Base-by-base conservation (phyloP, 768 basidiomycete species). In the Boletellus ananiceps region DNA sequence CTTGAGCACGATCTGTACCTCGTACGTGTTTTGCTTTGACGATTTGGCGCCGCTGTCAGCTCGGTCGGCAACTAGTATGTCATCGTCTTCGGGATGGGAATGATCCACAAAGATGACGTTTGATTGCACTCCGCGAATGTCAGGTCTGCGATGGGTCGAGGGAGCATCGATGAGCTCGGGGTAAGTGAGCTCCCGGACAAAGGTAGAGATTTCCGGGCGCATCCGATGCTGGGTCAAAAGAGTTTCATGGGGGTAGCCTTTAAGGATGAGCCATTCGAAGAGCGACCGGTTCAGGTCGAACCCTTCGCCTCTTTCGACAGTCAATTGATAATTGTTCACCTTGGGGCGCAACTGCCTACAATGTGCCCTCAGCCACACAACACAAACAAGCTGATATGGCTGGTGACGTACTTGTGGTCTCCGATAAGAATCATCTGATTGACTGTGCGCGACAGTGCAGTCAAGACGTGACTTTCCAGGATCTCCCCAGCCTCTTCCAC, bases 401-500 rank as follows among this genome's bases (percentile, higher is more conserved):
- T 32, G 40, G 41, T 36, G 15, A 50, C 58, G 8, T 65, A 86
- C 84, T 86, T 80, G 19, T 86, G 85, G 56, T 87, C 85, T 0
- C 85, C 85, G 21, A 87, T 87, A 14, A 87, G 69, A 51, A 86
- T 78, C 46, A 86, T 60, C 29, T 85, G 82, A 5, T 71, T 78
- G 1, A 69, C 54, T 8, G 52, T 49, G 0, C 76, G 72, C 0
- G 76, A 75, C n/a, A 86, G 62, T 0, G 85, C 77, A 0, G 82
- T 84, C 39, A 87, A 52, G 23, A 85, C 65, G 55, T 87, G 85
- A 49, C 80, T 81, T 60, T 86, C 83, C 13, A 87, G 57, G 33
- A 86, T 86, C 55, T 87, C 84, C 5, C 85, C 85, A 0, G 85
- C 85, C 63, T 87, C 85, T 58, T 87, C 85, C 1, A 86, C 82